Conservation (phyloP, 345 rosid species). For the Microthlaspi erraticum region DNA sequence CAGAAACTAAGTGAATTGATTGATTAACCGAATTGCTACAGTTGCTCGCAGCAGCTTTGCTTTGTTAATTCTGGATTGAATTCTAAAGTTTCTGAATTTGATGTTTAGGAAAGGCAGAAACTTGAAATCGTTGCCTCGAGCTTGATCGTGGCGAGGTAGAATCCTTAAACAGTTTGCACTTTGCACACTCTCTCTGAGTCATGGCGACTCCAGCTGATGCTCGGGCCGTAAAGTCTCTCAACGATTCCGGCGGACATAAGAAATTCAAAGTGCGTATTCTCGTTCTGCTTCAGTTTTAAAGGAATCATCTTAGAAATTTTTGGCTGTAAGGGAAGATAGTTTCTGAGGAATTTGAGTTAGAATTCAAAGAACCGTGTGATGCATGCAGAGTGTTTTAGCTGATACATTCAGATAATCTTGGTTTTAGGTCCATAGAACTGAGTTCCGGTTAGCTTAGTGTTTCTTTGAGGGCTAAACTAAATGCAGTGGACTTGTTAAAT, state of each 20-base stretch:
- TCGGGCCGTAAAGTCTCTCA: conserved; percentile 84
- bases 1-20: neutral
- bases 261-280: conserved; percentile 65
- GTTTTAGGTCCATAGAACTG: neutral
- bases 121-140: neutral
- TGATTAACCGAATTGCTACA: neutral
- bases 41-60: conserved; percentile 5
- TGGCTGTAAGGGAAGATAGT: neutral
- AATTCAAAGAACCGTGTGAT: neutral
- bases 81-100: conserved; percentile 1
- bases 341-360: neutral
- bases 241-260: conserved; percentile 67
- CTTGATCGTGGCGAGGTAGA: conserved; percentile 18
- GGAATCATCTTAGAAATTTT: too few relatives aligned
- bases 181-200: conserved; percentile 23
- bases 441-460: neutral
- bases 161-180: neutral
- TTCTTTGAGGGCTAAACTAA: neutral
- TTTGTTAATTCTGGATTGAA: neutral
- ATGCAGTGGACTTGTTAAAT: neutral
- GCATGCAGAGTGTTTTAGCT: too few relatives aligned
- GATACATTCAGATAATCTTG: neutral
- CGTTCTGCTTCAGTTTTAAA: neutral
- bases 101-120: conserved; percentile 27
- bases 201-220: conserved; percentile 58